A percentile compares a stretch with the other conserved stretches of the same genome.
phyloP scores from a whole-genome alignment of 1,284 basidiomycete species.

The Veloporphyrellus conicus region DNA sequence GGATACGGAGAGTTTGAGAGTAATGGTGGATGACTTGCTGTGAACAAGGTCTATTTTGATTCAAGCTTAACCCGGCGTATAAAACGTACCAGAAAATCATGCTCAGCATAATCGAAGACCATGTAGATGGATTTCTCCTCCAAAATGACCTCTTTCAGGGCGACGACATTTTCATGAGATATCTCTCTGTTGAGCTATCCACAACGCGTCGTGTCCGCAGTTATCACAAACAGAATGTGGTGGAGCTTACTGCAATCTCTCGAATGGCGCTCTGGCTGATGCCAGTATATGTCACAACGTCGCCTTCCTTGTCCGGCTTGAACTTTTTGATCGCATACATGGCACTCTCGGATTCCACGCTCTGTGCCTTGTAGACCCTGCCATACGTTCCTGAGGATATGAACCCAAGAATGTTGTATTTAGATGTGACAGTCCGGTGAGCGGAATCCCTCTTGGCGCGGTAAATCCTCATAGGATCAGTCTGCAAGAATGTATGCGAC shows the following conservation, averaged over 20 bases:
- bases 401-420: slow-evolving; percentile 93
- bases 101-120: slow-evolving; percentile 99
- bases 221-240: neutral
- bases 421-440: slow-evolving; percentile 65
- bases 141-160: slow-evolving; percentile 89
- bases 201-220: neutral
- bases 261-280: slow-evolving; percentile 96
- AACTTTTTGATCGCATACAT: slow-evolving; percentile 99
- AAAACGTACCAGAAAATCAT: slow-evolving; percentile 84
- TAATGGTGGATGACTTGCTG: slow-evolving; percentile 99
- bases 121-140: slow-evolving; percentile 99
- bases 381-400: slow-evolving; percentile 98
- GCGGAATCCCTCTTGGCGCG: slow-evolving; percentile 71
- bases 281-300: slow-evolving; percentile 89
- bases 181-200: slow-evolving; percentile 88
- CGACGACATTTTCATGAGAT: slow-evolving; percentile 87
- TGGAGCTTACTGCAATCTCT: slow-evolving; percentile 81
- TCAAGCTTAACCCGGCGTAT: neutral
- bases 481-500: slow-evolving; percentile 41
- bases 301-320: slow-evolving; percentile 98
- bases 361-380: slow-evolving; percentile 93
- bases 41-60: neutral
- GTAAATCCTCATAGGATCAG: slow-evolving; percentile 82
- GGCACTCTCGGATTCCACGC: slow-evolving; percentile 59
- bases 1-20: slow-evolving; percentile 77